These are phyloP conservation scores for Quercus aquifolioides DNA, from an alignment of 306 rosid genomes.

Conservation along the genomic window DNA sequence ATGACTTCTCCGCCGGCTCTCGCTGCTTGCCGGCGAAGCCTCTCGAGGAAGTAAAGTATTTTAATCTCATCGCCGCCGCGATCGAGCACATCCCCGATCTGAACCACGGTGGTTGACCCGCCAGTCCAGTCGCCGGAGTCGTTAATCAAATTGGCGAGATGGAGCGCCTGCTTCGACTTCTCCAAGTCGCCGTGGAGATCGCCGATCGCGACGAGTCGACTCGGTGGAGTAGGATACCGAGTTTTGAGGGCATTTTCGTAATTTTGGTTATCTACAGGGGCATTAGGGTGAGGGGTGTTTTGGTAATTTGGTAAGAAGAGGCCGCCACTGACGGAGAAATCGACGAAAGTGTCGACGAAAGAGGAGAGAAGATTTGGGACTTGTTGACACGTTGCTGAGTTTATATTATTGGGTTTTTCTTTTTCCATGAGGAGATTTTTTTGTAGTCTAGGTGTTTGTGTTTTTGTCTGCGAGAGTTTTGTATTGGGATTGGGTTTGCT, in stretches of 20 bases:
- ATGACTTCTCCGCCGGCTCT: constrained; percentile 56
- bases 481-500: too few species aligned
- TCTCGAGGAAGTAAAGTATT: constrained; percentile 77
- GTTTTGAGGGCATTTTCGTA: constrained; percentile 19
- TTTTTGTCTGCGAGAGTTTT: too few species aligned
- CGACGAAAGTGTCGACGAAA: constrained; percentile 83
- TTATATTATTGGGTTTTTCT: too few species aligned
- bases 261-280: background rate
- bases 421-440: too few species aligned
- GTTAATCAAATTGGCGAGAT: constrained; percentile 67
- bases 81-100: constrained; percentile 86
- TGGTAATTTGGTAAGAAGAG: constrained; percentile 45
- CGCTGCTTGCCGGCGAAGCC: constrained; percentile 69
- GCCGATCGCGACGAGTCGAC: constrained; percentile 74
- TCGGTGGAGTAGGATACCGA: constrained; percentile 32
- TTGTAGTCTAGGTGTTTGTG: too few species aligned
- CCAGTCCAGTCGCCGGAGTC: constrained; percentile 62
- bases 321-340: constrained; percentile 80
- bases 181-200: constrained; percentile 93
- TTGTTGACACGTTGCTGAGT: constrained; percentile 32
- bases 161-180: constrained; percentile 65
- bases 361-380: constrained; percentile 62
- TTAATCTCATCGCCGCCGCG: constrained; percentile 84
- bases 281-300: too few species aligned
- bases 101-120: constrained; percentile 76